Evolutionary conservation across 257 asterid genomes (phyloP), one percentile per base, ranked within the genome.

Genomic region (Penstemon newberryi): DNA sequence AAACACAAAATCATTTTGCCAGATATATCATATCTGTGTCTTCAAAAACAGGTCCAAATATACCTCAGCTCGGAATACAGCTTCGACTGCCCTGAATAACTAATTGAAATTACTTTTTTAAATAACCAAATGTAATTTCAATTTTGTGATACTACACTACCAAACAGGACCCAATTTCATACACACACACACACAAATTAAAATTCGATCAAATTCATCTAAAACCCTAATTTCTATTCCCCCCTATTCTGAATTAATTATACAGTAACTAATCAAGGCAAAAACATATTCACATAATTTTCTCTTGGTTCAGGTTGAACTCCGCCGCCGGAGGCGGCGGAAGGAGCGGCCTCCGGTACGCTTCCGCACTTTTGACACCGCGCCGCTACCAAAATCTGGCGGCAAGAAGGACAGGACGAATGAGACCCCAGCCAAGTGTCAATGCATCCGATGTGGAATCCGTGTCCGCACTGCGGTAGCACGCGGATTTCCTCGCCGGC

Each of bases 341-440:
- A 15, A 15, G 18, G 18, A 15, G 18, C 18, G 33, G 33, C 33
- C 33, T 25, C 33, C 33, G 33, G 33, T 2, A 66, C 8, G 74
- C 46, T 6, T 19, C 81, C 83, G 56, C 89, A 84, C 66, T 84
- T 79, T 66, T 81, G 79, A 41, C 86, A 84, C 11, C 85, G 82
- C 53, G 79, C 78, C 65, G 75, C 83, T 47, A 77, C 89, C 75
- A 83, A 61, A 65, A 83, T 72, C 79, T 79, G 79, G 15, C 88
- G 86, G 78, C 86, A 83, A 9, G 84, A 80, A 7, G 88, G 88
- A 13, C 88, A 83, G 15, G 88, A 80, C 25, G 88, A 83, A 55
- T 80, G 88, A 2, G 88, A 83, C 12, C 77, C 81, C 0, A 83
- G 84, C 88, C 88, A 80, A 82, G 81, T 78, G 84, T 83, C 88